Evolutionary conservation across 306 rosid genomes (phyloP).

Genomic region (Trifolium subterraneum): DNA sequence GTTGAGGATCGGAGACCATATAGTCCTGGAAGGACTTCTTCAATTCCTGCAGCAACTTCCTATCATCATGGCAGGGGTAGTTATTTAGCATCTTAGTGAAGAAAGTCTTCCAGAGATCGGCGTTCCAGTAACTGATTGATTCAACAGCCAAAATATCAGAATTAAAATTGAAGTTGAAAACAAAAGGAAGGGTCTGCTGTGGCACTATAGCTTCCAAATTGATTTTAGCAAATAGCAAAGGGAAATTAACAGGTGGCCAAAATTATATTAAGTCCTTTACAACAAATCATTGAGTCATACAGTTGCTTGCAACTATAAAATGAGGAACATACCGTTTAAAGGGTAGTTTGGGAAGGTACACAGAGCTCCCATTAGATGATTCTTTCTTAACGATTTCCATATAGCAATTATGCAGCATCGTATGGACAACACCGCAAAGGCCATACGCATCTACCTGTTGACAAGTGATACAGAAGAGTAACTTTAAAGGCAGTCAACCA

Average conservation of each 20-base stretch:
- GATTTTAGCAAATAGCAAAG: constrained; percentile 8
- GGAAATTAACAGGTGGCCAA: background rate
- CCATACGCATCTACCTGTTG: constrained; percentile 86
- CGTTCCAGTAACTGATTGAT: constrained; percentile 81
- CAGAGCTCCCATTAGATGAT: constrained; percentile 59
- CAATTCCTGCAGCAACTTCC: constrained; percentile 60
- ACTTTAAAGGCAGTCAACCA: constrained; percentile 32
- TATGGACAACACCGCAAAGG: constrained; percentile 75
- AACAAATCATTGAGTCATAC: constrained; percentile 22
- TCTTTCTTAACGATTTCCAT: constrained; percentile 79
- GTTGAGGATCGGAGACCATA: constrained; percentile 72
- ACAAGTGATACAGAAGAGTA: constrained; percentile 33
- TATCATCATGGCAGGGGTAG: constrained; percentile 54
- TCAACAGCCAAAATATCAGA: constrained; percentile 42
- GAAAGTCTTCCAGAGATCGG: constrained; percentile 83
- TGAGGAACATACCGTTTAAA: constrained; percentile 68
- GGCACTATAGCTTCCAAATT: constrained; percentile 21
- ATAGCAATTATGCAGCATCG: constrained; percentile 80
- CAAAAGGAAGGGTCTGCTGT: constrained; percentile 17
- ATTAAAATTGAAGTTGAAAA: constrained; percentile 29
- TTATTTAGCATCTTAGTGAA: constrained; percentile 81
- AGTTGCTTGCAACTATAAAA: constrained; percentile 20
- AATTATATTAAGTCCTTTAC: constrained; percentile 10
- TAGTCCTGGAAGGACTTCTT: constrained; percentile 79
- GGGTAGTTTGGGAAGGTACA: constrained; percentile 70